phyloP scores from a whole-genome alignment of 2,329 filamentous ascomycete genomes.

The Fusarium sp. region DNA sequence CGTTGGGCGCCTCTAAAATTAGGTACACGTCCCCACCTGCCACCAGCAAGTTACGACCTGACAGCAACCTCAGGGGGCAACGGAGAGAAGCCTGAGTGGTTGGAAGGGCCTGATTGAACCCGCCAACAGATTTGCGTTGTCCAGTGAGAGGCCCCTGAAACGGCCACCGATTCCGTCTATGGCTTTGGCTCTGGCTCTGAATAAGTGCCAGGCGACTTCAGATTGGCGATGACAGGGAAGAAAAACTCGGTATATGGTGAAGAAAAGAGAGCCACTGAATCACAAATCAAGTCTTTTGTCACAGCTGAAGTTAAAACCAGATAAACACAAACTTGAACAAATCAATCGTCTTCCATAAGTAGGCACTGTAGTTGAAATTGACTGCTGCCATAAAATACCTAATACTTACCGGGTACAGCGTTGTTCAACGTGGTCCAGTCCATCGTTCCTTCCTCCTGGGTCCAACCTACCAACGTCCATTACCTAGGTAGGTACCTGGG shows the following conservation, averaged over 20 bases:
- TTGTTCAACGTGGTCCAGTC: slow-evolving; percentile 23
- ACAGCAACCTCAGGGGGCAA: slow-evolving; percentile 24
- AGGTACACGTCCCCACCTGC: slow-evolving; percentile 26
- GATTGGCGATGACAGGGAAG: slow-evolving; percentile 37
- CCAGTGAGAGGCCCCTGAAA: slow-evolving; percentile 42
- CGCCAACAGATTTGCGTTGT: slow-evolving; percentile 22
- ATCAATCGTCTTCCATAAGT: background rate
- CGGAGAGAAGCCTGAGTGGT: no score
- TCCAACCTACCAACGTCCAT: slow-evolving; percentile 5
- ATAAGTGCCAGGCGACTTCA: slow-evolving; percentile 20
- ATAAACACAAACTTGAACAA: background rate
- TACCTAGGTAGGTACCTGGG: background rate
- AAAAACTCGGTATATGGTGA: background rate
- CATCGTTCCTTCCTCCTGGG: slow-evolving; percentile 29
- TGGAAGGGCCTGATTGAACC: background rate
- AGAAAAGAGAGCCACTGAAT: background rate
- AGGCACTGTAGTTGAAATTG: background rate
- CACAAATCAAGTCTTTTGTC: background rate
- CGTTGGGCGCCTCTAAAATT: slow-evolving; percentile 39
- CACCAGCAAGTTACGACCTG: slow-evolving; percentile 22
- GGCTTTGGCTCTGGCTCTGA: background rate
- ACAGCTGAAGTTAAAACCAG: background rate
- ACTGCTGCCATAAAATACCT: background rate
- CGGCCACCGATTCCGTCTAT: slow-evolving; percentile 28
- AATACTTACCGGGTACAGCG: background rate